Conservation (phyloP, 1,284 basidiomycete genomes). For the Vanrija sp. region DNA sequence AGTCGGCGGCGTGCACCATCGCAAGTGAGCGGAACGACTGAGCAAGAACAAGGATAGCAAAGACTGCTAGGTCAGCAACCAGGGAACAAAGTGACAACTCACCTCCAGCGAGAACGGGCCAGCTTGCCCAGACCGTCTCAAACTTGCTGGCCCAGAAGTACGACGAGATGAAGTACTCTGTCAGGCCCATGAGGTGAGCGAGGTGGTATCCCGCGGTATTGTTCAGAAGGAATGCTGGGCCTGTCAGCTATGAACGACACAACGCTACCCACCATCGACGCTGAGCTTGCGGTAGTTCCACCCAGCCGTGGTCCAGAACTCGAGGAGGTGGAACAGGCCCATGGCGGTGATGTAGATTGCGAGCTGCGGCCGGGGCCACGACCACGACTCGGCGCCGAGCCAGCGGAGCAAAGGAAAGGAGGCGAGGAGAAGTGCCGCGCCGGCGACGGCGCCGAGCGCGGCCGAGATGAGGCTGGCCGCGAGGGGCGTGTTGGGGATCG, state of each 20-base stretch:
- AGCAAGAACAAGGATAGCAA: conserved; percentile 59
- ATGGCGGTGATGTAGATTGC: conserved; percentile 76
- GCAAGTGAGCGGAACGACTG: conserved; percentile 79
- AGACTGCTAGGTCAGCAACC: conserved; percentile 19
- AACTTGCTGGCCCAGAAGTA: conserved; percentile 56
- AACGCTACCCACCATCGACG: conserved; percentile 70
- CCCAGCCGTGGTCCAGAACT: conserved; percentile 91
- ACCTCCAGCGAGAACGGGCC: conserved; percentile 48
- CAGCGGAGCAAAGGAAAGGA: conserved; percentile 52
- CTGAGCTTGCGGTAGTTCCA: conserved; percentile 92
- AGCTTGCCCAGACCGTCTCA: conserved; percentile 11
- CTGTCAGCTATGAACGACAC: neutral
- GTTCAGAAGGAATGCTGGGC: conserved; percentile 83
- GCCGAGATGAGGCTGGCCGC: conserved; percentile 69
- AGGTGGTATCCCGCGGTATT: conserved; percentile 83
- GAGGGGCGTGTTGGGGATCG: conserved; percentile 78
- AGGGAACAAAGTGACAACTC: neutral
- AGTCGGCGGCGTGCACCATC: conserved; percentile 91
- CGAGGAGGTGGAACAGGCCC: conserved; percentile 85
- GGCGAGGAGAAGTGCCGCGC: conserved; percentile 41
- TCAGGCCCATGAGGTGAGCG: conserved; percentile 72
- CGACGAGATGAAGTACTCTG: conserved; percentile 72
- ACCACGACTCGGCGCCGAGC: conserved; percentile 47
- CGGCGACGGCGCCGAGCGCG: conserved; percentile 57
- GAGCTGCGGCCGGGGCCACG: conserved; percentile 69